These are phyloP conservation scores for Hypoxylon trugodes DNA, from an alignment of 495 filamentous ascomycete species.

Conservation along the genomic window DNA sequence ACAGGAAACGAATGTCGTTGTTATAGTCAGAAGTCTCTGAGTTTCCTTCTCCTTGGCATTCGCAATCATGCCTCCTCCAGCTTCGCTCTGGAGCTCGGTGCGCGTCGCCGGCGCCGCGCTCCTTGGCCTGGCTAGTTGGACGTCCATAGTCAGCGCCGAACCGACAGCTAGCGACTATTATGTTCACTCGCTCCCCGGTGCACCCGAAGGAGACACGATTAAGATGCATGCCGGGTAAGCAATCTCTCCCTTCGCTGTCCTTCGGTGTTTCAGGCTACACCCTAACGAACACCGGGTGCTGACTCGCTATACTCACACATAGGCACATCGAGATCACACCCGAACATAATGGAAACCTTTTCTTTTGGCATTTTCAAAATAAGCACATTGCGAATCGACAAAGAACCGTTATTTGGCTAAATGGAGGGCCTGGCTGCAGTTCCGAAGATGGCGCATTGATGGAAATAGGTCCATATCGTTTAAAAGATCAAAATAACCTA, in stretches of 20 bases:
- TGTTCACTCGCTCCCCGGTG: conserved; percentile 82
- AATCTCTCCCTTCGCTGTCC: neutral
- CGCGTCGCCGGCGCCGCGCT: conserved; percentile 43
- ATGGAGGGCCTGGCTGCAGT: conserved; percentile 95
- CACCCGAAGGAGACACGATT: conserved; percentile 79
- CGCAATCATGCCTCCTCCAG: conserved; percentile 37
- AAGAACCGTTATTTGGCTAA: conserved; percentile 95
- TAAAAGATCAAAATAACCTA: conserved; percentile 77
- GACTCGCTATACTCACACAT: conserved; percentile 30
- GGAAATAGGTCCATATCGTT: conserved; percentile 93
- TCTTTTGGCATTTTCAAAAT: conserved; percentile 98
- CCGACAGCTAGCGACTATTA: conserved; percentile 84
- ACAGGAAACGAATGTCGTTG: conserved; percentile 7
- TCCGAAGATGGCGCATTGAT: conserved; percentile 97
- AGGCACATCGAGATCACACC: conserved; percentile 92
- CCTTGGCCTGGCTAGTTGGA: conserved; percentile 46
- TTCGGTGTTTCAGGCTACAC: conserved; percentile 2
- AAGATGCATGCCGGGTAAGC: conserved; percentile 99
- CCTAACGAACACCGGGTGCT: conserved; percentile 28
- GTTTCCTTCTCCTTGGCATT: conserved; percentile 18
- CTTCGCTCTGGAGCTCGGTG: conserved; percentile 48
- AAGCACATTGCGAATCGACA: conserved; percentile 92
- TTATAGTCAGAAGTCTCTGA: conserved; percentile 6
- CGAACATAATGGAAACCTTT: conserved; percentile 87
- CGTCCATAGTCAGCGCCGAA: conserved; percentile 46